phyloP scores from a whole-genome alignment of 148 eudicot species.

The Chenopodium quinoa region DNA sequence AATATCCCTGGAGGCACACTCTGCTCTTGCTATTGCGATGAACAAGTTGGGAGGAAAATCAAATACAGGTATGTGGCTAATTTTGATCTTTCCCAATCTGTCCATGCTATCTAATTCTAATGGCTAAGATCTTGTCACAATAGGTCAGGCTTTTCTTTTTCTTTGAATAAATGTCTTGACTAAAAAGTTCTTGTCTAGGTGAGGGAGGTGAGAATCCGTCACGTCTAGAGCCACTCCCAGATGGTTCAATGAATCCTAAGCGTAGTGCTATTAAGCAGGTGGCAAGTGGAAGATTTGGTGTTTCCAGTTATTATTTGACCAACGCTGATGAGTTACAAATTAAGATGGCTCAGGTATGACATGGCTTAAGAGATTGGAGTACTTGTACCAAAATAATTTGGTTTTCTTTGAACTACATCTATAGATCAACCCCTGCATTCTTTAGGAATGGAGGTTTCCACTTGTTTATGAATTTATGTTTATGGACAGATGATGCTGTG shows the following conservation, averaged over 20 bases:
- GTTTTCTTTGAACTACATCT: constrained; percentile 19
- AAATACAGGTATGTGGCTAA: constrained; percentile 66
- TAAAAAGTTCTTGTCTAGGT: constrained; percentile 42
- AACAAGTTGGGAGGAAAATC: constrained; percentile 97
- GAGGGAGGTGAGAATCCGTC: constrained; percentile 99
- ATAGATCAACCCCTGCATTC: constrained; percentile 37
- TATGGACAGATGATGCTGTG: constrained; percentile 72
- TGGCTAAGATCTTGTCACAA: too few relatives aligned
- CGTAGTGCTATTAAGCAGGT: constrained; percentile 99
- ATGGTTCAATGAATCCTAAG: constrained; percentile 89
- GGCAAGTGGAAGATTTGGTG: constrained; percentile 99
- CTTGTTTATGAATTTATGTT: constrained; percentile 73
- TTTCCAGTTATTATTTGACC: constrained; percentile 94
- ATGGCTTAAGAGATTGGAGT: constrained; percentile 1
- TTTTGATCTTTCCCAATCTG: neutral
- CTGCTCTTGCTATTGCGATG: constrained; percentile 93
- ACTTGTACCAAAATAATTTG: neutral
- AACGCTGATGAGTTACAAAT: constrained; percentile 98
- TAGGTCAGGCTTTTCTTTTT: neutral
- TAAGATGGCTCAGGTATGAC: constrained; percentile 97
- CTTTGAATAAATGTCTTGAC: constrained; percentile 6
- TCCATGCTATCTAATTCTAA: neutral
- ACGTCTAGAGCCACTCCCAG: constrained; percentile 83
- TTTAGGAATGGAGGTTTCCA: constrained; percentile 56
- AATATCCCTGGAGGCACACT: constrained; percentile 92